These are phyloP conservation scores for Salix caprea DNA, from an alignment of 345 rosid genomes.

Conservation along the genomic window DNA sequence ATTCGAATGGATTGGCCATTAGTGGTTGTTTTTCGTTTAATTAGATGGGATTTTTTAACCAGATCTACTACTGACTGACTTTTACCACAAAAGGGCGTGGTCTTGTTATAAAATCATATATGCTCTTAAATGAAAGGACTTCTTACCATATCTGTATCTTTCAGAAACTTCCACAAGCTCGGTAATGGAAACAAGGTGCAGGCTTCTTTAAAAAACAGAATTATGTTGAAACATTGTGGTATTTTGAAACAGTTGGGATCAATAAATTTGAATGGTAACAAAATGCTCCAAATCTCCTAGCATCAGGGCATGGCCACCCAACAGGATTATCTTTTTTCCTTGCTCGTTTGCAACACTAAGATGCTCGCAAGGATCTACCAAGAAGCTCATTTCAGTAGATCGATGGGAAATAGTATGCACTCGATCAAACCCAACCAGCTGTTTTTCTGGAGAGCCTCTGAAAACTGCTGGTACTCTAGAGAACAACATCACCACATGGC, in stretches of 20 bases:
- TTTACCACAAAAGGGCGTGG: too few species aligned
- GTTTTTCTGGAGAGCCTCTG: constrained; percentile 54
- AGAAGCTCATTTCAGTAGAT: constrained; percentile 42
- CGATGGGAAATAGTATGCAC: constrained; percentile 44
- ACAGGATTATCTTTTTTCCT: constrained; percentile 54
- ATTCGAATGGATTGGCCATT: too few species aligned
- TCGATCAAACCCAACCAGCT: constrained; percentile 72
- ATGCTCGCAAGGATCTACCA: constrained; percentile 70
- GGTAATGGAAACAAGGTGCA: too few species aligned
- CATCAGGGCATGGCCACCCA: constrained; percentile 55
- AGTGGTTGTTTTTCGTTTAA: too few species aligned
- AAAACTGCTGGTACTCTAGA: constrained; percentile 44
- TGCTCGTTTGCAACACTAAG: constrained; percentile 51
- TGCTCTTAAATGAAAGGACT: too few species aligned
- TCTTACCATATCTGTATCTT: too few species aligned
- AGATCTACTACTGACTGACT: too few species aligned
- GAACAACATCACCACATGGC: constrained; percentile 70
- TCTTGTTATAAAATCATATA: too few species aligned
- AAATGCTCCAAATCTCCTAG: constrained; percentile 58
- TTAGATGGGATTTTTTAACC: too few species aligned
- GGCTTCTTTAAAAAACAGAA: too few species aligned
- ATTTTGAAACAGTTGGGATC: neutral
- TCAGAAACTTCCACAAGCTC: too few species aligned
- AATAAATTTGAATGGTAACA: constrained; percentile 40
- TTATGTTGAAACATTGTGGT: too few species aligned